Evolutionary conservation across 805 yeast species (phyloP), one percentile per base, ranked within the genome.

Genomic region (Nematodospora valgi): DNA sequence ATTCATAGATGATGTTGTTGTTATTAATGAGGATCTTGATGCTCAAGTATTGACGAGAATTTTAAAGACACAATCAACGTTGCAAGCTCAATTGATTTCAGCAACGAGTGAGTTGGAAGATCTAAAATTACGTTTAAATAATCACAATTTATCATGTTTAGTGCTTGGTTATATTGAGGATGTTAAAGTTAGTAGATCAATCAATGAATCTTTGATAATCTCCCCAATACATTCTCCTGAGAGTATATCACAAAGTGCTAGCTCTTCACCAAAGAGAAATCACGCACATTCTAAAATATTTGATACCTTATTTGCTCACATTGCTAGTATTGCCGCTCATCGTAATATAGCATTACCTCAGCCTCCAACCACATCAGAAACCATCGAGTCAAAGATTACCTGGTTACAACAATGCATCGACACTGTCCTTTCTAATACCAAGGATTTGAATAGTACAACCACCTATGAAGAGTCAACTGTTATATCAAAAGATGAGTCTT

Each of bases 121-220:
- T 2, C 49, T 64, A 27, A 46, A 45, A 7, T 30, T 47, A 9
- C 47, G 45, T 30, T 47, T 71, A 33, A 58, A 54, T 35, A 60
- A 62, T 41, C 78, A 72, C 44, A 65, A 70, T 37, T 44, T 68
- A 33, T 59, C 72, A 0, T 64, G 73, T 21, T 58, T 70, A 30
- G 66, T 67, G 11, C 52, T 72, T 41, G 77, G 78, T 2, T 70
- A 71, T 46, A 59, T 71, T 12, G 74, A 71, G 41, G 72, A 65
- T 46, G 58, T 67, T 10, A 57, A 53, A 39, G 39, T 60, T 10
- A 37, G 46, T 11, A 32, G 32, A 11, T 20, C 28, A 14, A 25
- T 21, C 6, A 25, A 30, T 13, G n/a, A 22, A 12, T 25, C 31
- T 8, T 11, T 25, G 9, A 27, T 4, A 15, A 25, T 11, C 16